Evolutionary conservation across 768 basidiomycete species (phyloP).

Genomic region (Tephrocybe rancida): DNA sequence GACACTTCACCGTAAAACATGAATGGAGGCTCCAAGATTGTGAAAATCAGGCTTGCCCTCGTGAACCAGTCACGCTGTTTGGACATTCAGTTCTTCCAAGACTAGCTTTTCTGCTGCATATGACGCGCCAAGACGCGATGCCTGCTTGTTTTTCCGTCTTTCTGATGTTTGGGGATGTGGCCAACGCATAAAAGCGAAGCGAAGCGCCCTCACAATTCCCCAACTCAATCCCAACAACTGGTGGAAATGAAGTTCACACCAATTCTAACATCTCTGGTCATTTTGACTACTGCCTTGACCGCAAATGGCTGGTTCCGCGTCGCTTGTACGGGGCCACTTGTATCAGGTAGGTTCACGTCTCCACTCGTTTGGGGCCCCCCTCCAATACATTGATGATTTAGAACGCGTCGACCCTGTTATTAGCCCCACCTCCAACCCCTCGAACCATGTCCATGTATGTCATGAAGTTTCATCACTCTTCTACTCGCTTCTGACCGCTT

Average conservation of each 20-base stretch:
- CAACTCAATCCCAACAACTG: neutral
- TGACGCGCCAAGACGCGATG: neutral
- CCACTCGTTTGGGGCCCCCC: neutral
- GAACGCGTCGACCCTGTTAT: constrained; percentile 43
- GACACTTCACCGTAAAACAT: neutral
- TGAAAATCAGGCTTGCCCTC: neutral
- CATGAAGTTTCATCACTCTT: neutral
- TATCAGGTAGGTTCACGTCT: constrained; percentile 31
- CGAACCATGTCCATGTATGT: constrained; percentile 43
- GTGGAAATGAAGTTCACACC: constrained; percentile 15
- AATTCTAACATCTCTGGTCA: constrained; percentile 13
- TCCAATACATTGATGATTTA: constrained; percentile 8
- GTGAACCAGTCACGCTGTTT: neutral
- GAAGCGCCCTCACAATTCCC: neutral
- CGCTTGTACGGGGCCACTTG: constrained; percentile 39
- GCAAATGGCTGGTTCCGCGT: constrained; percentile 43
- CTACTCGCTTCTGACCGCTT: neutral
- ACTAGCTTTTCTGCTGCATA: neutral
- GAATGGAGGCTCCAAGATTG: constrained; percentile 2
- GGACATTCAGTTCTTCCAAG: neutral
- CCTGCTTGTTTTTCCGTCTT: neutral
- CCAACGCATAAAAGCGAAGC: constrained; percentile 8
- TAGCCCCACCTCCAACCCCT: constrained; percentile 33
- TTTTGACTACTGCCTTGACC: constrained; percentile 17
- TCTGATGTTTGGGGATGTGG: neutral